Base-by-base conservation (phyloP, 1,139 yeast species). In the Diutina neorugosa region DNA sequence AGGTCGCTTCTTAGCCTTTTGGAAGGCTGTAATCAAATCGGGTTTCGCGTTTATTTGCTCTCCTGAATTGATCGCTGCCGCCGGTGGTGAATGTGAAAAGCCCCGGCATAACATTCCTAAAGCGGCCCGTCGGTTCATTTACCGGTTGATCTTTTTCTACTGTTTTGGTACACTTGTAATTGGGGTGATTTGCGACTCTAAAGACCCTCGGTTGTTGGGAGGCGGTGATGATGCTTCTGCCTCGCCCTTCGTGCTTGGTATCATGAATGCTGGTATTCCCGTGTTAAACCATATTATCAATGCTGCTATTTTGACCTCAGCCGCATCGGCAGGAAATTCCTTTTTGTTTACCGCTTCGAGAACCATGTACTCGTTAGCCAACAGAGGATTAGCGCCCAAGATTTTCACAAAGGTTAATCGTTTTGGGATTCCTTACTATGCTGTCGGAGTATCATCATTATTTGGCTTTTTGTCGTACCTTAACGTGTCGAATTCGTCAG, bases 41-140 rank as follows among this genome's bases (percentile, higher is more conserved):
- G 62, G 89, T 90, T 53, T 80, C 84, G 37, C 94, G 96, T 31
- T 94, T 96, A 90, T 82, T 81, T 64, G 84, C 86, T 5, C 81
- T 76, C 61, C 83, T 3, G 89, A 83, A 63, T 71, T 81, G 9
- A 76, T 83, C 52, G 78, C 84, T 18, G 71, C 83, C 57, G 81
- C 88, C 3, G 84, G 84, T 9, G 89, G 84, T 31, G 87, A 83
- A 65, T 76, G 83, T 42, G 70, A 71, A 57, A 80, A 80, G 61
- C 81, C 73, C 53, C 74, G 85, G 65, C 76, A 74, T 61, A 70
- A 85, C 8, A 73, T 86, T 53, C 89, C 91, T 54, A 69, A 73
- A 55, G 89, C 90, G 41, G 79, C 81, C 57, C 84, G 82, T 64
- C 89, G 82, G 88, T 68, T 82, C 96, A 3, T 85, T 86, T 62